A percentile compares a stretch with the other conserved stretches of the same genome.
phyloP scores from a whole-genome alignment of 129 eudicot genomes.

The Flaveria linearis region DNA sequence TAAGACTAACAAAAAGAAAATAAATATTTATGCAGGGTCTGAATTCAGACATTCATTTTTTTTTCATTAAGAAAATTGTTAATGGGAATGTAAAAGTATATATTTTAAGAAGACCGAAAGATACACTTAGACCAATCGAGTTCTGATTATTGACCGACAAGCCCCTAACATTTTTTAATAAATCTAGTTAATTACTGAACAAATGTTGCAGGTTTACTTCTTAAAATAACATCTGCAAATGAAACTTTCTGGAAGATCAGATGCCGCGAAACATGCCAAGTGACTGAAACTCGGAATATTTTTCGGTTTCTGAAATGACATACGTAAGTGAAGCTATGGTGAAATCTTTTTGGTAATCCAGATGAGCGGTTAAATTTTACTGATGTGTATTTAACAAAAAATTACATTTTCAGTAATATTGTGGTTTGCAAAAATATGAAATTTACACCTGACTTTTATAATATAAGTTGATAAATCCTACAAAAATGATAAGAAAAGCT shows the following conservation, averaged over 20 bases:
- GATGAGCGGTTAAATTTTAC: neutral
- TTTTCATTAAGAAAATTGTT: conserved; percentile 3
- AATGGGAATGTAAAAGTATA: neutral
- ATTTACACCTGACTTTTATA: neutral
- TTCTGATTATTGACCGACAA: conserved; percentile 10
- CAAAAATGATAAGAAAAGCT: neutral
- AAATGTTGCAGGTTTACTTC: neutral
- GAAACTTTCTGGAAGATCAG: neutral
- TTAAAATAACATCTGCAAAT: neutral
- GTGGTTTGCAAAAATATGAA: neutral
- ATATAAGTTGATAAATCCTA: neutral
- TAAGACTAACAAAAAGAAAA: conserved; percentile 8
- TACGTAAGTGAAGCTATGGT: neutral
- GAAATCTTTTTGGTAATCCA: conserved; percentile 21
- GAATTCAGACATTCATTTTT: conserved; percentile 15
- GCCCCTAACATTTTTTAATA: neutral
- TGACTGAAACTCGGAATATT: neutral
- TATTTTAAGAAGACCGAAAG: neutral
- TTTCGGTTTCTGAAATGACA: neutral
- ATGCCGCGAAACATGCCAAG: neutral
- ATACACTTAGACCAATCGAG: neutral
- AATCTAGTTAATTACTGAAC: neutral
- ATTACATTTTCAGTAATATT: neutral
- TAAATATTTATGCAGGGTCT: neutral
- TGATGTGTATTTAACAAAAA: neutral